Conservation (phyloP, 805 yeast species). For the Saccharomycopsis fodiens region DNA sequence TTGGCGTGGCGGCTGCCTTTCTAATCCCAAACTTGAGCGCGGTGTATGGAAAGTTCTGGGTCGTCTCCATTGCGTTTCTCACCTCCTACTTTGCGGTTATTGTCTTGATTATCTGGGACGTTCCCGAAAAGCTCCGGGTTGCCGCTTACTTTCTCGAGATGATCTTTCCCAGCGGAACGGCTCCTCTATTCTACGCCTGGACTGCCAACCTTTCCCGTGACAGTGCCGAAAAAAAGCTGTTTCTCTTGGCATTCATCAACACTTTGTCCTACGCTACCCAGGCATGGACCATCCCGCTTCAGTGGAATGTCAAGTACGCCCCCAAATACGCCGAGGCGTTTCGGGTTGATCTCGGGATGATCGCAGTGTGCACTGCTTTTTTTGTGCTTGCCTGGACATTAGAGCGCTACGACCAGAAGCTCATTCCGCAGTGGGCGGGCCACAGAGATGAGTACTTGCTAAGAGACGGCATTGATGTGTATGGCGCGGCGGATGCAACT, state of each 20-base stretch:
- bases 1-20: constrained; percentile 34
- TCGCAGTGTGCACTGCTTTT: background rate
- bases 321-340: constrained; percentile 13
- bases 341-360: constrained; percentile 10
- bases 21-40: constrained; percentile 44
- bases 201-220: constrained; percentile 14
- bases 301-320: constrained; percentile 14
- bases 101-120: constrained; percentile 48
- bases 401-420: background rate
- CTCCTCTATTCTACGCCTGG: constrained; percentile 16
- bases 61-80: constrained; percentile 40
- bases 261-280: constrained; percentile 16
- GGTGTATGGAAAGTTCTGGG: constrained; percentile 40
- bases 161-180: constrained; percentile 4
- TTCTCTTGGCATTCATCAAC: constrained; percentile 18
- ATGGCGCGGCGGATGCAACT: too few relatives aligned
- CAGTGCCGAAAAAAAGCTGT: constrained; percentile 18
- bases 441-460: background rate
- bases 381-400: constrained; percentile 7
- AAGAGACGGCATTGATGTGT: too few relatives aligned
- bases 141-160: background rate
- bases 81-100: constrained; percentile 45
- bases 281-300: constrained; percentile 17
- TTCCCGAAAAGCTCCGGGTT: constrained; percentile 29
- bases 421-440: constrained; percentile 3